A percentile compares a stretch with the other conserved stretches of the same genome.
These are phyloP conservation scores for Cytospora leucostoma DNA, from an alignment of 2,329 filamentous ascomycete genomes.

Conservation along the genomic window DNA sequence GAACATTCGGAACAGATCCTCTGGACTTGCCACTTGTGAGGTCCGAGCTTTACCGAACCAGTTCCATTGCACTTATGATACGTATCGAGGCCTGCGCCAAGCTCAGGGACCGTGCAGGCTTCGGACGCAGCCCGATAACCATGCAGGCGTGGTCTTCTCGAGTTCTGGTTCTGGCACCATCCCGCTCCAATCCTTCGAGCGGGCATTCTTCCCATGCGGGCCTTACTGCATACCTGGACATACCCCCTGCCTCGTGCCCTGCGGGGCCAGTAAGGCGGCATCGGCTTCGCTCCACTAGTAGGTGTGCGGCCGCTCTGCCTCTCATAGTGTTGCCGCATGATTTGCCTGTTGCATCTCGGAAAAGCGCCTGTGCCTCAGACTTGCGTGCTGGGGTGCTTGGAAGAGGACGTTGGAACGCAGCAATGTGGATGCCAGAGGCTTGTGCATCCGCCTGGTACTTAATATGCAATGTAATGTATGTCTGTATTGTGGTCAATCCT, in stretches of 20 bases:
- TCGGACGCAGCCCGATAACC: slow-evolving; percentile 7
- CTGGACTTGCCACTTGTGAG: neutral
- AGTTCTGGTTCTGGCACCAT: neutral
- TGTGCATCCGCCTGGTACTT: neutral
- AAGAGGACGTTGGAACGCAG: neutral
- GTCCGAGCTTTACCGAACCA: neutral
- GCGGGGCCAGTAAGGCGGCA: neutral
- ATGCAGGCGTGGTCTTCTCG: slow-evolving; percentile 13
- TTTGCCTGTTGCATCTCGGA: neutral
- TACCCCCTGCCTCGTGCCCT: neutral
- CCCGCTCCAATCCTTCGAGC: slow-evolving; percentile 20
- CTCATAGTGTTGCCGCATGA: neutral
- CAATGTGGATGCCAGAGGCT: neutral
- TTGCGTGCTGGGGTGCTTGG: neutral
- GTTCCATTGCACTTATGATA: neutral
- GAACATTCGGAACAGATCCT: neutral
- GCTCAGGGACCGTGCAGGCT: neutral
- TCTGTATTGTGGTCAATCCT: neutral
- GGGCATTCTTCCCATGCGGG: neutral
- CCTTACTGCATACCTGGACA: neutral
- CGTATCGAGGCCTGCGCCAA: neutral
- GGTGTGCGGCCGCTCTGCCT: neutral
- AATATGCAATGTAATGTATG: neutral
- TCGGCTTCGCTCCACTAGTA: neutral
- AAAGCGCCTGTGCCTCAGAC: neutral